These are phyloP conservation scores for Leucocoprinus sp. DNA, from an alignment of 768 basidiomycete genomes.

Conservation along the genomic window DNA sequence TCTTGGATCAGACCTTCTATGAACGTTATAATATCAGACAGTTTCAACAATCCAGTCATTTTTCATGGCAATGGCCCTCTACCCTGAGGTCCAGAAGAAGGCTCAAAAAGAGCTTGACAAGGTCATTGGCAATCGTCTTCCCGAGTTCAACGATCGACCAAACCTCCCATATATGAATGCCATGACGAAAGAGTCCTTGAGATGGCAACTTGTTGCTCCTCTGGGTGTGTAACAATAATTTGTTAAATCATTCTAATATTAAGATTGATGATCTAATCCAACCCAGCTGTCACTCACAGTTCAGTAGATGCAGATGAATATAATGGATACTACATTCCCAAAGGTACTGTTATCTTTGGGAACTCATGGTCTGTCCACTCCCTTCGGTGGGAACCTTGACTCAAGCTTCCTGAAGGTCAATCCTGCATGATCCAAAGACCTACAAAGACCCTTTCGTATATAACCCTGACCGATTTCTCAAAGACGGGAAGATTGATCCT, in stretches of 20 bases:
- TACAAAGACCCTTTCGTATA: conserved; percentile 18
- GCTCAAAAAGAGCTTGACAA: too few relatives aligned
- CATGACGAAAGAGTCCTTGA: conserved; percentile 26
- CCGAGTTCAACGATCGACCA: too few relatives aligned
- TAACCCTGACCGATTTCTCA: conserved; percentile 24
- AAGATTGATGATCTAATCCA: too few relatives aligned
- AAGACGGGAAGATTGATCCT: conserved; percentile 16
- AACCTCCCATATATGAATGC: conserved; percentile 17
- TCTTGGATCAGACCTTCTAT: not conserved
- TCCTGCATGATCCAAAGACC: conserved; percentile 17
- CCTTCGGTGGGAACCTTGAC: too few relatives aligned
- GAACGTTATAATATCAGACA: conserved; percentile 4
- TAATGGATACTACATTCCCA: not conserved
- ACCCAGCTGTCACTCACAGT: not conserved
- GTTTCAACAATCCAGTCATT: conserved; percentile 13
- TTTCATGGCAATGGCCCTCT: conserved; percentile 15
- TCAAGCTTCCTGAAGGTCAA: conserved; percentile 10
- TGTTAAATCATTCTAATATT: not conserved
- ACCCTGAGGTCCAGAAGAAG: too few relatives aligned
- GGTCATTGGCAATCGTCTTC: too few relatives aligned
- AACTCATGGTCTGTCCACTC: too few relatives aligned
- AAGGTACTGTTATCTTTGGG: not conserved
- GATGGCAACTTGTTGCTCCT: conserved; percentile 26
- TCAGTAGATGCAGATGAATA: conserved; percentile 1
- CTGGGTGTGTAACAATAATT: too few relatives aligned